Percentiles rank a stretch among this genome's conserved stretches.
Evolutionary conservation across 148 eudicot species (phyloP).

Genomic region (Rhododendron ovatum): DNA sequence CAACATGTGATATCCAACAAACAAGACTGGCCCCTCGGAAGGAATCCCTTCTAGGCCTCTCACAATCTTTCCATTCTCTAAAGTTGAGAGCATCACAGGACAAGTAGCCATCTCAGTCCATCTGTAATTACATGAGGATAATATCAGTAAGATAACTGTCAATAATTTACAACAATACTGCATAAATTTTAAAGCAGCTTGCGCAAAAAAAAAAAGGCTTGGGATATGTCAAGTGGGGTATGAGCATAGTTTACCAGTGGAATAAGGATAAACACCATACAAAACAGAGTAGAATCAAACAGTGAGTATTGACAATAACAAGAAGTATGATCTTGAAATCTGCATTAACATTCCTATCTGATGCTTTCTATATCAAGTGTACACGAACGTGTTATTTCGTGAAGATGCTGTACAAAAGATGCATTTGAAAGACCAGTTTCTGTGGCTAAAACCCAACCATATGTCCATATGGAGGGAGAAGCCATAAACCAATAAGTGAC

Average conservation of each 20-base stretch:
- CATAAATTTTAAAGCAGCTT: background rate
- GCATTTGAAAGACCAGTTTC: background rate
- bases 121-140: conserved; percentile 15
- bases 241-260: background rate
- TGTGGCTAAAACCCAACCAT: background rate
- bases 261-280: background rate
- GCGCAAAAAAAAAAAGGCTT: background rate
- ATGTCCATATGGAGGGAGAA: background rate
- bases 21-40: conserved; percentile 56
- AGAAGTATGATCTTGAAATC: background rate
- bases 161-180: background rate
- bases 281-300: background rate
- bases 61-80: conserved; percentile 58
- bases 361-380: background rate
- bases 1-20: conserved; percentile 78
- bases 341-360: background rate
- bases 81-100: conserved; percentile 70
- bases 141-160: background rate
- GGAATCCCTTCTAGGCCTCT: conserved; percentile 70
- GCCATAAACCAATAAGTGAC: background rate
- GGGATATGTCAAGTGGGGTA: background rate
- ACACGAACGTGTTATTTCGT: background rate
- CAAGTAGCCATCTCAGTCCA: conserved; percentile 34
- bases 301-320: background rate
- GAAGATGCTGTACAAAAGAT: background rate